A percentile compares a stretch with the other conserved stretches of the same genome.
These are phyloP conservation scores for Forsythia viridissima DNA, from an alignment of 257 asterid species.

Conservation along the genomic window DNA sequence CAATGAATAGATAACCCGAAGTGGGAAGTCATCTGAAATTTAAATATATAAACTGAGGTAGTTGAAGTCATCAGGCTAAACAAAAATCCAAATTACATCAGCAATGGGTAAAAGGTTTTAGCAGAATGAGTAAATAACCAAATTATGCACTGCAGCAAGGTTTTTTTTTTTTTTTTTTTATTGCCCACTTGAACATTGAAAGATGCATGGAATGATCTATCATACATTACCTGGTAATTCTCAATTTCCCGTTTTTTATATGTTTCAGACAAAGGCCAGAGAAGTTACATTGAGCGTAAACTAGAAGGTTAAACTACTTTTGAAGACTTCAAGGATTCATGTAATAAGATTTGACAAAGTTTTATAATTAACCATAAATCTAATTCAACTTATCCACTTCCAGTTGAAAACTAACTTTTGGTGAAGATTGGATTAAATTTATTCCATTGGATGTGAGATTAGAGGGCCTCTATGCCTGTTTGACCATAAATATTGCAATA, in stretches of 20 bases:
- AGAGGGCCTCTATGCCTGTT: background rate
- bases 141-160: background rate
- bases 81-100: conserved; percentile 42
- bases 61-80: conserved; percentile 62
- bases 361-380: background rate
- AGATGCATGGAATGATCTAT: conserved; percentile 2
- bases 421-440: background rate
- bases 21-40: background rate
- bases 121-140: conserved; percentile 12
- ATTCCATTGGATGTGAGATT: background rate
- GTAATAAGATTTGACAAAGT: background rate
- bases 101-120: conserved; percentile 29
- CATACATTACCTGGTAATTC: background rate
- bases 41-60: conserved; percentile 45
- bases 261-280: background rate
- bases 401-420: background rate
- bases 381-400: background rate
- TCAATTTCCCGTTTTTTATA: background rate
- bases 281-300: background rate
- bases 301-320: background rate
- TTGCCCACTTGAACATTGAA: background rate
- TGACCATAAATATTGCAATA: background rate
- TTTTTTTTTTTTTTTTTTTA: background rate
- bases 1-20: background rate
- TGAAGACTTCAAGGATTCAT: background rate